Base-by-base conservation (phyloP, 2,329 filamentous ascomycete species). In the Claviceps sp. region DNA sequence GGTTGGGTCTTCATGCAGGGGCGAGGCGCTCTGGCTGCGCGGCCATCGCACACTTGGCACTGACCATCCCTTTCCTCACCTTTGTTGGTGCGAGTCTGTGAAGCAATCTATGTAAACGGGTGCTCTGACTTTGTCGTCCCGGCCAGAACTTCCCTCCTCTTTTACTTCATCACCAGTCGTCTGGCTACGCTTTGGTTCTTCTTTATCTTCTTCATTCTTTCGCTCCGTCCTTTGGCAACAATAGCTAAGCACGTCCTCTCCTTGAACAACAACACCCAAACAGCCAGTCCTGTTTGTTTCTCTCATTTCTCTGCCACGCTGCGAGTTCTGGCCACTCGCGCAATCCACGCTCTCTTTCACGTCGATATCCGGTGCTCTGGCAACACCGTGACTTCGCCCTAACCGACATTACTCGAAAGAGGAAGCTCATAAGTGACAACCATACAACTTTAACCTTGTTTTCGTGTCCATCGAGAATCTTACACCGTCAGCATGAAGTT, bases 161-260 rank as follows among this genome's bases (percentile, higher is more conserved):
- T 57, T 56, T 55, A 51, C 41, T 38, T 50, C 9, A 50, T 50
- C 18, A 45, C 16, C 41, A 45, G 4, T 45, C 48, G 41, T 50
- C 41, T 34, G 48, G 48, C 48, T 26, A 38, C 41, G 53, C 55
- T 55, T 57, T 47, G 30, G 49, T 55, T 58, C 50, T 22, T 46
- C 6, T 53, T 47, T 38, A 13, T 42, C 37, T 48, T 47, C 34
- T 18, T n/a, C 20, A 43, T 45, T 48, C 37, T 37, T 50, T 51
- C 44, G 16, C 40, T 34, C 46, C 45, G 44, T 49, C 38, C 56
- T 51, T 34, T 54, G 52, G 24, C 52, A 55, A 11, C 5, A 58
- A 55, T 58, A 63, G 66, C 64, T 66, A 62, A 63, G 62, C 65
- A 67, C 61, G 58, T 67, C 60, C 65, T 62, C 57, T 66, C 64